Base-by-base conservation (phyloP, 345 rosid species). In the Tarenaya hassleriana region DNA sequence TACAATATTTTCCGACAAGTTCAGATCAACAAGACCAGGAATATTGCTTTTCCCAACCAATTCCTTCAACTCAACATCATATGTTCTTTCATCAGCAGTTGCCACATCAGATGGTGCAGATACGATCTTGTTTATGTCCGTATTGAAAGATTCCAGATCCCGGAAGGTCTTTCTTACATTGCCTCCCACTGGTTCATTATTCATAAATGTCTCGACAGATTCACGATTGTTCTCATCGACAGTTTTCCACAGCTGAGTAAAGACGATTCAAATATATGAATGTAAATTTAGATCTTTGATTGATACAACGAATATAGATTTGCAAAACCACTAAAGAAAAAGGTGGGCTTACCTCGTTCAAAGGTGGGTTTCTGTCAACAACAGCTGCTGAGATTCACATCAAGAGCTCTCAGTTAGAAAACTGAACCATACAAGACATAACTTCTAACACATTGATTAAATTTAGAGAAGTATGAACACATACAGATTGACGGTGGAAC, bases 201-300 rank as follows among this genome's bases (percentile, higher is more conserved):
- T 61, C 39, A 62, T 54, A 62, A 31, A 62, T 33, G 77, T 55
- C 62, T 74, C 71, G 29, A 74, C 67, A 27, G 71, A 57, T 54
- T 78, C 88, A 12, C 50, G 69, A 47, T 45, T 74, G 42, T 75
- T 73, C 19, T 80, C 76, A 41, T 78, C 83, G 52, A 88, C 16
- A 20, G 70, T 55, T 47, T 70, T 74, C 70, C 94, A 88, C 64
- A 82, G 67, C 98, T 92, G 67, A 18, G 48, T n/a, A n/a, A 46
- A 63, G 20, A 16, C n/a, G 10, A 21, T 17, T n/a, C n/a, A n/a
- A n/a, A n/a, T n/a, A n/a, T n/a, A n/a, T n/a, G n/a, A n/a, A n/a
- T n/a, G n/a, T n/a, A n/a, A n/a, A n/a, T n/a, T n/a, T n/a, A n/a
- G n/a, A n/a, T n/a, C n/a, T n/a, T n/a, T n/a, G n/a, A n/a, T n/a